Evolutionary conservation across 495 filamentous ascomycete genomes (phyloP).

Genomic region (Aspergillus asperescens): DNA sequence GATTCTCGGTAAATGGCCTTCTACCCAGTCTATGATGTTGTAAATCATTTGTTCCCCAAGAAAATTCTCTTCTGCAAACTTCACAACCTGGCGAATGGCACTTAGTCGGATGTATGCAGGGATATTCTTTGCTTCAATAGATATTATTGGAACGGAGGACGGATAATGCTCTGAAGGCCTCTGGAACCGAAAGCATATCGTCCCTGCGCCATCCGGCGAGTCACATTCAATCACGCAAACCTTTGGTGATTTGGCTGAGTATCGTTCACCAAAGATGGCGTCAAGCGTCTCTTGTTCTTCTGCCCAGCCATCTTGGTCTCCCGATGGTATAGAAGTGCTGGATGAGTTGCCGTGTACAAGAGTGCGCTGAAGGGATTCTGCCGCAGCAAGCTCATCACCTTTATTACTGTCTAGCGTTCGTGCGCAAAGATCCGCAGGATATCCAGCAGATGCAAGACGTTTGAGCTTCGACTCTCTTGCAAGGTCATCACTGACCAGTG

Average conservation of each 20-base stretch:
- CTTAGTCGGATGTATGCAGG: slow-evolving; percentile 91
- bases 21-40: slow-evolving; percentile 84
- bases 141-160: slow-evolving; percentile 64
- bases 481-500: slow-evolving; percentile 72
- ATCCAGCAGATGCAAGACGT: slow-evolving; percentile 74
- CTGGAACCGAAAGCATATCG: slow-evolving; percentile 46
- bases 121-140: slow-evolving; percentile 57
- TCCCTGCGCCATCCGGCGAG: slow-evolving; percentile 26
- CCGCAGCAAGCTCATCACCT: slow-evolving; percentile 73
- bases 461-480: slow-evolving; percentile 74
- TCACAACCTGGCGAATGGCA: slow-evolving; percentile 70
- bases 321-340: slow-evolving; percentile 17
- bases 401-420: slow-evolving; percentile 60
- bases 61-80: slow-evolving; percentile 60
- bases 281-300: slow-evolving; percentile 77
- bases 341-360: slow-evolving; percentile 42
- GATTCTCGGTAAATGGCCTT: slow-evolving; percentile 67
- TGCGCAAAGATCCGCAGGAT: slow-evolving; percentile 75
- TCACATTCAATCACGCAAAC: slow-evolving; percentile 61
- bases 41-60: slow-evolving; percentile 84
- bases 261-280: slow-evolving; percentile 71
- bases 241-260: slow-evolving; percentile 48
- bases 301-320: slow-evolving; percentile 55
- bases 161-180: slow-evolving; percentile 63
- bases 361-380: slow-evolving; percentile 68